Percentiles rank a stretch among this genome's conserved stretches.
Conservation (phyloP, 2,329 filamentous ascomycete species). For the Penicillium sp. region DNA sequence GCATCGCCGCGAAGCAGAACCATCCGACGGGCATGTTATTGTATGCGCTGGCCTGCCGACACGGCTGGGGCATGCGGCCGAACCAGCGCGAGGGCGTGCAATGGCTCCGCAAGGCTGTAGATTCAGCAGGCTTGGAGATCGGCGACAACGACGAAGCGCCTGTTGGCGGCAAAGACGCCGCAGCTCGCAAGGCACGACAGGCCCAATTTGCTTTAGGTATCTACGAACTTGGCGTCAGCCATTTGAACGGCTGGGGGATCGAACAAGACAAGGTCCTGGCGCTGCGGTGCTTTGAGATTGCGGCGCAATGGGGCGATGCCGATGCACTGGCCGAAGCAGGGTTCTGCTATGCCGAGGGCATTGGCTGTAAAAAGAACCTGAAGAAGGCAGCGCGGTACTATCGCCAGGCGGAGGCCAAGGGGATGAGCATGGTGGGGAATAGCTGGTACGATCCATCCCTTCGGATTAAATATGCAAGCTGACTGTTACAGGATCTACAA, state of each 20-base stretch:
- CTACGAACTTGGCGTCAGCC: conserved; percentile 92
- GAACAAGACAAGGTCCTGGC: conserved; percentile 86
- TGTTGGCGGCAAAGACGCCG: conserved; percentile 52
- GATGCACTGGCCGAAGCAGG: conserved; percentile 92
- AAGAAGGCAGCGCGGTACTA: conserved; percentile 93
- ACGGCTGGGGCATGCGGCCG: conserved; percentile 95
- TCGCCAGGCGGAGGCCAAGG: conserved; percentile 82
- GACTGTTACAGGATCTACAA: conserved; percentile 77
- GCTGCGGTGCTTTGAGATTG: conserved; percentile 92
- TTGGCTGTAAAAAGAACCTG: conserved; percentile 92
- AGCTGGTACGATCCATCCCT: conserved; percentile 73
- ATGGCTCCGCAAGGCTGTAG: conserved; percentile 89
- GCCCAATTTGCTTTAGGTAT: conserved; percentile 94
- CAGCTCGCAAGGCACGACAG: conserved; percentile 76
- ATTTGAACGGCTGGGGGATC: conserved; percentile 98
- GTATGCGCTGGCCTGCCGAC: conserved; percentile 89
- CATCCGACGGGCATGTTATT: conserved; percentile 93
- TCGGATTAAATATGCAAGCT: conserved; percentile 6
- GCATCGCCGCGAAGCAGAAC: conserved; percentile 78
- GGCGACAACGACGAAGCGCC: conserved; percentile 63
- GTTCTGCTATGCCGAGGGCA: conserved; percentile 90
- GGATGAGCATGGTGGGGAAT: conserved; percentile 96
- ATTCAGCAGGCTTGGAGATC: conserved; percentile 75
- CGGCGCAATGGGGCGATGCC: conserved; percentile 89
- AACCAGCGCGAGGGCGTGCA: conserved; percentile 86